A percentile compares a stretch with the other conserved stretches of the same genome.
Conservation (phyloP, 2,329 filamentous ascomycete genomes). For the Lizonia empirigonia region DNA sequence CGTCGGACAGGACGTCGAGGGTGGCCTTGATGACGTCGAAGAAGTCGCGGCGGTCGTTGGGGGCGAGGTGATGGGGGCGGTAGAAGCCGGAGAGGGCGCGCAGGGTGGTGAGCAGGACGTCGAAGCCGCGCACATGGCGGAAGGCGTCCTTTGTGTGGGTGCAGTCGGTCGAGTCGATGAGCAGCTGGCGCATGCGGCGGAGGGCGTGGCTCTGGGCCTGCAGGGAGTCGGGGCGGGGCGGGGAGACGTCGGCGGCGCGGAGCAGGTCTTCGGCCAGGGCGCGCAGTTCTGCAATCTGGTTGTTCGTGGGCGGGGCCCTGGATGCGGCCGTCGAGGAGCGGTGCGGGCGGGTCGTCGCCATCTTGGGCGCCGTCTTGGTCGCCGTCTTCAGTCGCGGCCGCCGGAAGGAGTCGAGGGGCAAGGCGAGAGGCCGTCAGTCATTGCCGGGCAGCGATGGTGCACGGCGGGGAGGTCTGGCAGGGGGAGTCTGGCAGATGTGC, state of each 20-base stretch:
- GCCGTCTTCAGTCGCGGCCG: constrained; percentile 31
- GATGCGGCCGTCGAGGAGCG: constrained; percentile 48
- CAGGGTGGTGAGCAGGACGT: constrained; percentile 71
- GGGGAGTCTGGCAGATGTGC: neutral
- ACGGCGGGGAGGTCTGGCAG: constrained; percentile 18
- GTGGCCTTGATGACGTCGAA: constrained; percentile 73
- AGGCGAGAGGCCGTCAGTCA: constrained; percentile 31
- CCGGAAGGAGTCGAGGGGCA: constrained; percentile 32
- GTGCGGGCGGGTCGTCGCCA: constrained; percentile 45
- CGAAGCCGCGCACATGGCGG: constrained; percentile 78
- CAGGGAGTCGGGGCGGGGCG: constrained; percentile 39
- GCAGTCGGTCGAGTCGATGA: constrained; percentile 59
- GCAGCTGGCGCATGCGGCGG: constrained; percentile 69
- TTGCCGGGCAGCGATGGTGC: no score
- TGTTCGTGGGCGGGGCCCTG: constrained; percentile 56
- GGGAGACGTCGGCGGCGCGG: constrained; percentile 36
- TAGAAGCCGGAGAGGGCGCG: constrained; percentile 77
- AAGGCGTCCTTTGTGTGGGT: constrained; percentile 76
- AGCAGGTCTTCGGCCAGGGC: constrained; percentile 46
- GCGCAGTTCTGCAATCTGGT: constrained; percentile 53
- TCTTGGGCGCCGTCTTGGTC: no score
- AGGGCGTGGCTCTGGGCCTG: constrained; percentile 58
- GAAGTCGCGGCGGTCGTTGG: constrained; percentile 67
- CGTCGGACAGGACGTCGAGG: constrained; percentile 75
- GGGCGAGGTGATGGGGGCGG: constrained; percentile 65